Evolutionary conservation across 805 yeast genomes (phyloP).

Genomic region (Candida easanensis): DNA sequence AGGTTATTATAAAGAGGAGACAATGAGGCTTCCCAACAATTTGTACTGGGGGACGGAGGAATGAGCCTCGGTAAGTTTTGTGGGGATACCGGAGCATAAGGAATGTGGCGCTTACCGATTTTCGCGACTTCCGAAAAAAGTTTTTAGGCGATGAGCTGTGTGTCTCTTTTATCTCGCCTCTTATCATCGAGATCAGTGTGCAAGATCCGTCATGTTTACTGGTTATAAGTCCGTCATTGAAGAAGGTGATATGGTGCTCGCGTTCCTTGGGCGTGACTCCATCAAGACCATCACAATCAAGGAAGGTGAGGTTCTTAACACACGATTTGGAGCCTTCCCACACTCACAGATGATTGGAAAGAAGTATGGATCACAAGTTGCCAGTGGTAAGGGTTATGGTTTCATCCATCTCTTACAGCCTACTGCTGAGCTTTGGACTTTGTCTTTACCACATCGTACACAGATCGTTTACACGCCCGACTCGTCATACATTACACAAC

Average conservation of each 20-base stretch:
- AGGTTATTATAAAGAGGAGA: neutral
- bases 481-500: constrained; percentile 83
- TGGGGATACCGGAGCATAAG: neutral
- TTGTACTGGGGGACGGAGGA: neutral
- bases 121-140: neutral
- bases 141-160: neutral
- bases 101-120: neutral
- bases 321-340: constrained; percentile 88
- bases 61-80: neutral
- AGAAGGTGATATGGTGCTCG: constrained; percentile 84
- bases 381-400: constrained; percentile 72
- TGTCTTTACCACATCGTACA: constrained; percentile 95
- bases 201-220: constrained; percentile 32
- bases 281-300: constrained; percentile 71
- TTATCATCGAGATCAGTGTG: neutral
- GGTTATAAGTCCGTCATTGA: constrained; percentile 64
- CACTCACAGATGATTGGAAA: constrained; percentile 80
- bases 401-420: constrained; percentile 88
- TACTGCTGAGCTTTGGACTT: constrained; percentile 93
- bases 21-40: neutral
- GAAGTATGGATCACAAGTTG: constrained; percentile 81
- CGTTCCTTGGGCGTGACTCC: constrained; percentile 78
- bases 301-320: constrained; percentile 63
- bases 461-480: constrained; percentile 98
- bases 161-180: neutral